Percentiles rank a stretch among this genome's conserved stretches.
These are phyloP conservation scores for Calonectria ilicicola DNA, from an alignment of 2,329 filamentous ascomycete species.

Conservation along the genomic window DNA sequence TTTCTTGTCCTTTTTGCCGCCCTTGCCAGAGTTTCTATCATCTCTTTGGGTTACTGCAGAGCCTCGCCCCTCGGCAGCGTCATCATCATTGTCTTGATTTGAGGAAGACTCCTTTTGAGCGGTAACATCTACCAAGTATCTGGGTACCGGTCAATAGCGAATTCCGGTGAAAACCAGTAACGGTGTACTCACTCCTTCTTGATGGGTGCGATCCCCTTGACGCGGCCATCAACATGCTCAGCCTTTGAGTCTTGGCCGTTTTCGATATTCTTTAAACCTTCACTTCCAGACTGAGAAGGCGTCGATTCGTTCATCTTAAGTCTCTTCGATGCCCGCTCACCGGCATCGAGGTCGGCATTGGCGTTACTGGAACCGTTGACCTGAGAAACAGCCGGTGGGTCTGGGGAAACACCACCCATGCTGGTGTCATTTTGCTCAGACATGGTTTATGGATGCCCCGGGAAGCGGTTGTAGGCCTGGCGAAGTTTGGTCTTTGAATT, in stretches of 20 bases:
- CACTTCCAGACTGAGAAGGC: slow-evolving; percentile 25
- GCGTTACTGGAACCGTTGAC: slow-evolving; percentile 32
- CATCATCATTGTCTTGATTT: slow-evolving; percentile 55
- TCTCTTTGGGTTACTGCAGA: slow-evolving; percentile 63
- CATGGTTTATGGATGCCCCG: slow-evolving; percentile 35
- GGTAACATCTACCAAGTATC: slow-evolving; percentile 56
- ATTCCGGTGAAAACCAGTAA: not conserved
- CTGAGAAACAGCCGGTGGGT: slow-evolving; percentile 27
- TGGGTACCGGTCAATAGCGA: slow-evolving; percentile 36
- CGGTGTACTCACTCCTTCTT: slow-evolving; percentile 74
- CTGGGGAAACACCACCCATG: slow-evolving; percentile 36
- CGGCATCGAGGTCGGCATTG: slow-evolving; percentile 19
- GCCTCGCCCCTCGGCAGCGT: slow-evolving; percentile 60
- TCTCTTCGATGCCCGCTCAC: slow-evolving; percentile 67
- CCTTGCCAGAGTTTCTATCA: slow-evolving; percentile 61
- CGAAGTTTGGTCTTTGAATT: not conserved
- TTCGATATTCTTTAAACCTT: slow-evolving; percentile 27
- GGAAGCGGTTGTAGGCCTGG: not conserved
- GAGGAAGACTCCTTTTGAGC: slow-evolving; percentile 38
- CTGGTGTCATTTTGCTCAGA: slow-evolving; percentile 38
- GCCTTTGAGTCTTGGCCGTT: slow-evolving; percentile 25
- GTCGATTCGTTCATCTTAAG: slow-evolving; percentile 61
- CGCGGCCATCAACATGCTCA: slow-evolving; percentile 43
- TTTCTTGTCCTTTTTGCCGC: slow-evolving; percentile 56
- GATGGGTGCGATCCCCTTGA: slow-evolving; percentile 75